Evolutionary conservation across 345 rosid genomes (phyloP).

Genomic region (Acer saccharum): DNA sequence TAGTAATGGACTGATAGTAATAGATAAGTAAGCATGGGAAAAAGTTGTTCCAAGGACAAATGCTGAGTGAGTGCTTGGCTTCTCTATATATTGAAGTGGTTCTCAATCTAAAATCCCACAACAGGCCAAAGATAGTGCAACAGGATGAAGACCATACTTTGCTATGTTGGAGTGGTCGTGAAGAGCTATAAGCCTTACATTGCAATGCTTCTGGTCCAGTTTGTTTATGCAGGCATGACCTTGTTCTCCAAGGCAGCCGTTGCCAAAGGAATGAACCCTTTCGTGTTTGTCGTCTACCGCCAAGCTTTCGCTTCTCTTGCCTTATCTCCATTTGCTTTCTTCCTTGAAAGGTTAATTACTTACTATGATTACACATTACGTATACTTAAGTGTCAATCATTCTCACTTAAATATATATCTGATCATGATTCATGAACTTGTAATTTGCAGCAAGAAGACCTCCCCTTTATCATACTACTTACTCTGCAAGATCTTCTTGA

Average conservation of each 20-base stretch:
- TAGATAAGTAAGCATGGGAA: background rate
- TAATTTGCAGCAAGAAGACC: conserved; percentile 42
- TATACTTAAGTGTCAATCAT: background rate
- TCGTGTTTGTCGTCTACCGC: conserved; percentile 72
- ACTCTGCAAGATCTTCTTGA: conserved; percentile 51
- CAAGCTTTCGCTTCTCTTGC: conserved; percentile 74
- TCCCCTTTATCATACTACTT: conserved; percentile 45
- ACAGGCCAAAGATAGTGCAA: background rate
- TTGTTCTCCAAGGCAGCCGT: conserved; percentile 77
- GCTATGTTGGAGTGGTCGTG: conserved; percentile 16
- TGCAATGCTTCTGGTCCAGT: conserved; percentile 66
- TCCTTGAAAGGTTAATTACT: conserved; percentile 64
- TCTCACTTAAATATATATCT: background rate
- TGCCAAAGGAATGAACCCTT: conserved; percentile 75
- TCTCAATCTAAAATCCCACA: background rate
- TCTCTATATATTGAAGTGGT: conserved; percentile 19
- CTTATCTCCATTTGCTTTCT: conserved; percentile 70
- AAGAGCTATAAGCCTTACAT: conserved; percentile 52
- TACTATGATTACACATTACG: too few relatives aligned
- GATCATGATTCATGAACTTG: background rate
- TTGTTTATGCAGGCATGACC: conserved; percentile 78
- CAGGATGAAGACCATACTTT: conserved; percentile 25
- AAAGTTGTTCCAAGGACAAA: conserved; percentile 1
- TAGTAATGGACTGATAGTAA: background rate
- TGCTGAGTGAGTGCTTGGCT: background rate